Conservation (phyloP, 768 basidiomycete species). For the Pleurotus pulmonarius region DNA sequence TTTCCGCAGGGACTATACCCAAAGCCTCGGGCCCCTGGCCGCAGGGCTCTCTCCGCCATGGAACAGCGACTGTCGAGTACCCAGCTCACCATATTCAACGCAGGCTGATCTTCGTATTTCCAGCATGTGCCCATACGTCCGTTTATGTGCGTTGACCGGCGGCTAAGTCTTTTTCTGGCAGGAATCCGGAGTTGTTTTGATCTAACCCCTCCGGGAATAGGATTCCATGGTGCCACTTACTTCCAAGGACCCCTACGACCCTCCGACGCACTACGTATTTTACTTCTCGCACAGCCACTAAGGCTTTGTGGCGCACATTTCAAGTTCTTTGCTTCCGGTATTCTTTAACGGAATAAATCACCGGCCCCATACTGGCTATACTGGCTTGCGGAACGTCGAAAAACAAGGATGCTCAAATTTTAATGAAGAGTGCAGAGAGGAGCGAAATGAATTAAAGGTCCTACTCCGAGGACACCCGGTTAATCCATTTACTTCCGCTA, state of each 20-base stretch:
- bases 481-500: no score
- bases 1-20: neutral
- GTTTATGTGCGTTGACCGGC: constrained; percentile 3
- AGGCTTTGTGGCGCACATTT: constrained; percentile 1
- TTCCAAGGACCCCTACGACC: constrained; percentile 8
- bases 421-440: no score
- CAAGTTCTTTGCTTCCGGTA: constrained; percentile 7
- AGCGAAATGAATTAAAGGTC: no score
- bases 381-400: no score
- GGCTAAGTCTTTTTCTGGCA: constrained; percentile 3
- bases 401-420: no score
- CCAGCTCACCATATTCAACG: neutral
- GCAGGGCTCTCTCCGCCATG: neutral
- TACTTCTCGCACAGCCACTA: constrained; percentile 7
- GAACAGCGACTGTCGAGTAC: neutral
- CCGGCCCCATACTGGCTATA: neutral
- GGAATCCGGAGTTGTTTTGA: constrained; percentile 4
- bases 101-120: neutral
- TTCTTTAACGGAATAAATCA: constrained; percentile 8
- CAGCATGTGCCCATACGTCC: neutral
- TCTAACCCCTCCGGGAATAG: neutral
- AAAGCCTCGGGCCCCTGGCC: constrained; percentile 6
- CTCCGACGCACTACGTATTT: neutral
- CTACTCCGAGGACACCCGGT: no score
- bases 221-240: constrained; percentile 6